These are phyloP conservation scores for Marasmius oreades DNA, from an alignment of 1,284 basidiomycete species.

Conservation along the genomic window DNA sequence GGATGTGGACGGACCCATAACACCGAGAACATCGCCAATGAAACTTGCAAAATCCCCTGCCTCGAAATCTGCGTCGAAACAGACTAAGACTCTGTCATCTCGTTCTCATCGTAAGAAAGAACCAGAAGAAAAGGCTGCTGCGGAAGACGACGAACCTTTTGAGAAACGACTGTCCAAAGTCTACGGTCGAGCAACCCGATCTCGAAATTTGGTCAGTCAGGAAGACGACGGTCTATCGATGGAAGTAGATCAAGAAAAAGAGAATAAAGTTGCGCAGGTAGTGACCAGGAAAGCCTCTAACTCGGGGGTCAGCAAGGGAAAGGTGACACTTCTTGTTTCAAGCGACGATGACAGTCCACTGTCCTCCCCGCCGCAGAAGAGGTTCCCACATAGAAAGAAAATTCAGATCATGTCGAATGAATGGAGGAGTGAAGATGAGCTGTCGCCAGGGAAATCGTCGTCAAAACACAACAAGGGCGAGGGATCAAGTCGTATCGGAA, in stretches of 20 bases:
- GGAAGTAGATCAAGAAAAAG: neutral
- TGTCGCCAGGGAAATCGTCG: neutral
- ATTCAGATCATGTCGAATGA: neutral
- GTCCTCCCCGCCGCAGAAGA: neutral
- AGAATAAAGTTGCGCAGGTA: neutral
- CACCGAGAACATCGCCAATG: neutral
- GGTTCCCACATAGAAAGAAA: neutral
- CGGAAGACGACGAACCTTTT: neutral
- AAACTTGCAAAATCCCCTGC: neutral
- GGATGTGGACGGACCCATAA: slow-evolving; percentile 8
- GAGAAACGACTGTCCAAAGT: neutral
- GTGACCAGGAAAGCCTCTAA: neutral
- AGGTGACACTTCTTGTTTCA: neutral
- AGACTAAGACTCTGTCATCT: neutral
- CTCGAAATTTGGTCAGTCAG: neutral
- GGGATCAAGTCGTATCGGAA: neutral
- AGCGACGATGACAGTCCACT: neutral
- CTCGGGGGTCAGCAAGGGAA: slow-evolving; percentile 9
- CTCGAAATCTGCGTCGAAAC: neutral
- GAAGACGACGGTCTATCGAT: neutral
- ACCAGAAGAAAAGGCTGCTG: neutral
- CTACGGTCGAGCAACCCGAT: neutral
- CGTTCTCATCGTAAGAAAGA: neutral
- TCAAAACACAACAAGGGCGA: neutral
- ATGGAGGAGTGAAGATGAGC: neutral